These are phyloP conservation scores for Pichia nanzhaoensis DNA, from an alignment of 805 yeast genomes.

Conservation along the genomic window DNA sequence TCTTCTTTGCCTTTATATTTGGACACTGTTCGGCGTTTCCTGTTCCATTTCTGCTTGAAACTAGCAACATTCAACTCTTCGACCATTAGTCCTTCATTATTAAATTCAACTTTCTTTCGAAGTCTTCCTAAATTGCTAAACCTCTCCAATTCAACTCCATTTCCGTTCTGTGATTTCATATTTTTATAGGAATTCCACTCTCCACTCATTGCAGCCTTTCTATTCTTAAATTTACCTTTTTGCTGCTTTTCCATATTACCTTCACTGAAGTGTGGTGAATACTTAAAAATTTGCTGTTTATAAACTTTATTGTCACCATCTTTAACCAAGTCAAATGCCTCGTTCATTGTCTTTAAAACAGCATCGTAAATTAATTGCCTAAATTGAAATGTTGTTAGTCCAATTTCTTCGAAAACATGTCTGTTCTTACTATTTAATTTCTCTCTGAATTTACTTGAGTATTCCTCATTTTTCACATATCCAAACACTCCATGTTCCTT, in stretches of 20 bases:
- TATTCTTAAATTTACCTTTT: constrained; percentile 3
- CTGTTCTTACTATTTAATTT: constrained; percentile 3
- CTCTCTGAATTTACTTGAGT: constrained; percentile 3
- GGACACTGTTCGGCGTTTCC: constrained; percentile 10
- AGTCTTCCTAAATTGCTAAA: constrained; percentile 26
- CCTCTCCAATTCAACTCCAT: constrained; percentile 10
- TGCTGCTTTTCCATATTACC: not conserved
- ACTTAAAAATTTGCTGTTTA: constrained; percentile 7
- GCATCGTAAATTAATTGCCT: constrained; percentile 8
- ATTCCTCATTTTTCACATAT: constrained; percentile 3
- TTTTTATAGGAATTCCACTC: not conserved
- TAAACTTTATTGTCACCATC: constrained; percentile 1
- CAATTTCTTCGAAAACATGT: constrained; percentile 4
- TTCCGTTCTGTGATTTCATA: not conserved
- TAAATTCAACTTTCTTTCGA: constrained; percentile 24
- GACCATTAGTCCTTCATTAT: constrained; percentile 19
- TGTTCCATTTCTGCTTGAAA: constrained; percentile 13
- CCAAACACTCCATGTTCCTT: constrained; percentile 1
- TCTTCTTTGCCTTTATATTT: not conserved
- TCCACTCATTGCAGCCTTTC: not conserved
- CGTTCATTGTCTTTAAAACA: constrained; percentile 1
- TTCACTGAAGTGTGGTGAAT: constrained; percentile 7
- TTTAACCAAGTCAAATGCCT: constrained; percentile 4
- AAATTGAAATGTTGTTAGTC: constrained; percentile 9
- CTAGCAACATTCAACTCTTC: constrained; percentile 25